Percentiles rank a stretch among this genome's conserved stretches.
phyloP scores from a whole-genome alignment of 225 moss, liverwort and hornwort species.

The Physcomitrium patens region DNA sequence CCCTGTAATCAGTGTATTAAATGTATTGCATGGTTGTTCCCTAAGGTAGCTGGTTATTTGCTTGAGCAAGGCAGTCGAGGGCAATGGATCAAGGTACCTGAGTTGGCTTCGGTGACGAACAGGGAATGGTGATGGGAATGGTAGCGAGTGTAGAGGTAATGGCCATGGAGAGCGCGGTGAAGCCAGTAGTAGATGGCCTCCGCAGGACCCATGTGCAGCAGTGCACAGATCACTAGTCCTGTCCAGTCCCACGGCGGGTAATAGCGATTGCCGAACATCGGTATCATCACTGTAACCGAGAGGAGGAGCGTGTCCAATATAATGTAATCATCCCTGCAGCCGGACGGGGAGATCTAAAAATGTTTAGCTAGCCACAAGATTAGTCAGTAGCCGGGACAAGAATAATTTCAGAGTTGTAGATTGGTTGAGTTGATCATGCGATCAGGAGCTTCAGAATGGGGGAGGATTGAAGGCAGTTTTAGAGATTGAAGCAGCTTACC shows the following conservation, averaged over 20 bases:
- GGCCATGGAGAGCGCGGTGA: slow-evolving; percentile 62
- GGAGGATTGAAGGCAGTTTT: too few species aligned
- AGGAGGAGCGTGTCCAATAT: slow-evolving; percentile 49
- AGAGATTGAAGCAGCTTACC: slow-evolving; percentile 5
- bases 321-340: slow-evolving; percentile 63
- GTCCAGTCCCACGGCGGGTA: slow-evolving; percentile 46
- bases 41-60: too few species aligned
- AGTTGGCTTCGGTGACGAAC: slow-evolving; percentile 54
- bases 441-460: too few species aligned
- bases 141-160: slow-evolving; percentile 52
- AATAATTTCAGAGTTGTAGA: too few species aligned
- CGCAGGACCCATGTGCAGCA: slow-evolving; percentile 58
- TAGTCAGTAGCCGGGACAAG: too few species aligned
- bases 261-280: slow-evolving; percentile 38
- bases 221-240: slow-evolving; percentile 41
- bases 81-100: slow-evolving; percentile 1
- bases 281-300: slow-evolving; percentile 36
- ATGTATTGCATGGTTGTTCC: too few species aligned
- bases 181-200: slow-evolving; percentile 66
- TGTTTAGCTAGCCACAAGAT: not conserved
- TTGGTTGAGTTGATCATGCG: too few species aligned
- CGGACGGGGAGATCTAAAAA: not conserved
- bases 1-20: slow-evolving; percentile 12
- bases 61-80: too few species aligned
- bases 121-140: slow-evolving; percentile 70